Base-by-base conservation (phyloP, 768 basidiomycete species). In the Serendipita sp. region DNA sequence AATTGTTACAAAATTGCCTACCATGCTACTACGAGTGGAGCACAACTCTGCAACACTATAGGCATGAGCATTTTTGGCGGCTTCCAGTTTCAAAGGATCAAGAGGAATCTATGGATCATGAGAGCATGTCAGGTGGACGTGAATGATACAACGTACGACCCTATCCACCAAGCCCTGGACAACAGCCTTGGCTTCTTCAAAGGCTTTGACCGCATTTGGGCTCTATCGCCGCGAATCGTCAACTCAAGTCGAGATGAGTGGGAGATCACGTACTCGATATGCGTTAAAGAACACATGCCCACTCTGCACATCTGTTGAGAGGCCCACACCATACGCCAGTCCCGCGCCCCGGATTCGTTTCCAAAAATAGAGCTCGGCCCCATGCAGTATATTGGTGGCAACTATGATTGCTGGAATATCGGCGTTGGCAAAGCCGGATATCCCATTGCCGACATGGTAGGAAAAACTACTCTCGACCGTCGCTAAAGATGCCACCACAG, bases 351-450 rank as follows among this genome's bases (percentile, higher is more conserved):
- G 86, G 64, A 99, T 91, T 65, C 86, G 88, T 26, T 86, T 82
- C 95, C 95, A 98, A 63, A 97, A 82, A 71, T 85, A 96, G 66
- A 90, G 88, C 75, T 98, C 96, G 9, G 90, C 84, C 11, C 91
- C 94, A 67, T 95, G 96, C 60, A 99, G 76, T 17, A 92, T 82
- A 66, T 94, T 88, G 1, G 83, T 74, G 3, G 93, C 84, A n/a
- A 98, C 80, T 22, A 85, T 80, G 28, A 95, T 73, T n/a, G 85
- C 86, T 2, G 95, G 85, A 67, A 85, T 84, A 64, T 94, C 90
- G 3, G 85, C 82, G 69, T 95, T 85, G 62, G 81, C 73, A 70
- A 86, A 93, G 26, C 90, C 88, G 69, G 78, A 76, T 42, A 93
- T 84, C 30, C 85, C 84, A 70, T 85, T 89, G 0, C 88, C 80